These are phyloP conservation scores for Pholiota molesta DNA, from an alignment of 768 basidiomycete genomes.

Conservation along the genomic window DNA sequence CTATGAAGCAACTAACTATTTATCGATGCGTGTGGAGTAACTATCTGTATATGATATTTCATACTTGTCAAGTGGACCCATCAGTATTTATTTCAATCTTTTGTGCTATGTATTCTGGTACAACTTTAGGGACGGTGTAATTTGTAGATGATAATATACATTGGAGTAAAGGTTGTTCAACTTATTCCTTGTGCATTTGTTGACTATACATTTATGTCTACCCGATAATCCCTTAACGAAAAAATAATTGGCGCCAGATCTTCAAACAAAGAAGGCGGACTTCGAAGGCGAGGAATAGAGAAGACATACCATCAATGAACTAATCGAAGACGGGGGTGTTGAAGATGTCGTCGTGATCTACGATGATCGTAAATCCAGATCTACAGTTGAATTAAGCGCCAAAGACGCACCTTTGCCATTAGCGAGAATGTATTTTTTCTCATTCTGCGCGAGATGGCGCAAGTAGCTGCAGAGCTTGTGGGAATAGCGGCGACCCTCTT, in stretches of 20 bases:
- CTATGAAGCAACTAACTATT: background rate
- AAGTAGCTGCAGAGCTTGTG: slow-evolving; percentile 60
- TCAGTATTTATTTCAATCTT: background rate
- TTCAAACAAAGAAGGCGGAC: background rate
- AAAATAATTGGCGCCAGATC: background rate
- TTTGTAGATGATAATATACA: background rate
- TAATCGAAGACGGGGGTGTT: slow-evolving; percentile 48
- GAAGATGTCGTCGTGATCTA: slow-evolving; percentile 50
- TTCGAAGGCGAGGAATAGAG: background rate
- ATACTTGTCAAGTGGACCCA: background rate
- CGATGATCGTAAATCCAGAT: slow-evolving; percentile 2
- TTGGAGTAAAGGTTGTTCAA: background rate
- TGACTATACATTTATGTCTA: background rate
- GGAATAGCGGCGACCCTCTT: slow-evolving; percentile 56
- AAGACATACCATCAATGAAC: background rate
- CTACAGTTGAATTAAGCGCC: background rate
- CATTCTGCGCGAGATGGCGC: slow-evolving; percentile 62
- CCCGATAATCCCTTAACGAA: background rate
- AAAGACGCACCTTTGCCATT: slow-evolving; percentile 55
- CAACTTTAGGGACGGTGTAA: background rate
- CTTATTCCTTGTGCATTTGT: background rate
- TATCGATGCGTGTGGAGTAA: background rate
- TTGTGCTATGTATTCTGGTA: background rate
- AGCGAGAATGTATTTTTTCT: slow-evolving; percentile 60
- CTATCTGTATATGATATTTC: background rate